These are phyloP conservation scores for Leishmania turanica DNA, from an alignment of 208 protist genomes.

Conservation along the genomic window DNA sequence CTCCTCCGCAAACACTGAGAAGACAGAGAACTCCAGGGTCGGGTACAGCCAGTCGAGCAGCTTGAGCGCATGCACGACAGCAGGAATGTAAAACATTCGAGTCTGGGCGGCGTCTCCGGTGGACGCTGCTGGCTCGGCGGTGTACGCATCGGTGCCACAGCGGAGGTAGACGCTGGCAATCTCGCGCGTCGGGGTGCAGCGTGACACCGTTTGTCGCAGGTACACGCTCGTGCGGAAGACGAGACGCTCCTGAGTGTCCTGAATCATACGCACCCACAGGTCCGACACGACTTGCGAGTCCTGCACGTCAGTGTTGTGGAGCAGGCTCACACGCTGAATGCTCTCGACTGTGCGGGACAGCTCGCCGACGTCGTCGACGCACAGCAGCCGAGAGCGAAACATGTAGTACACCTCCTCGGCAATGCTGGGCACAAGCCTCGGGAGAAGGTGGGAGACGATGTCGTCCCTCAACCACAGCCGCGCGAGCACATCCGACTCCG, in stretches of 20 bases:
- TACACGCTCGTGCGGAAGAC: constrained; percentile 85
- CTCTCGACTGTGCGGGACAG: constrained; percentile 67
- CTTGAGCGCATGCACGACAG: constrained; percentile 57
- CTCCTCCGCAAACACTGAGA: constrained; percentile 88
- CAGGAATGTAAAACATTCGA: constrained; percentile 49
- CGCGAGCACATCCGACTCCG: constrained; percentile 62
- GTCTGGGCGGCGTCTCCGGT: neutral
- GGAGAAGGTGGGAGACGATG: constrained; percentile 51
- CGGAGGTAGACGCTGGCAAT: constrained; percentile 46
- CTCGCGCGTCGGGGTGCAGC: constrained; percentile 41
- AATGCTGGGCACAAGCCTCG: constrained; percentile 58
- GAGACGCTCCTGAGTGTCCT: constrained; percentile 86
- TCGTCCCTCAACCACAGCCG: constrained; percentile 83
- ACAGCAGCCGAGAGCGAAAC: constrained; percentile 81
- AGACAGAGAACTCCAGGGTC: constrained; percentile 83
- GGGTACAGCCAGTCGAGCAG: constrained; percentile 80
- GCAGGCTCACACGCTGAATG: constrained; percentile 60
- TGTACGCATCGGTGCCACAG: constrained; percentile 26
- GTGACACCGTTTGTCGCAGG: constrained; percentile 59
- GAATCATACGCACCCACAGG: constrained; percentile 78
- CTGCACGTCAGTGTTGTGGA: constrained; percentile 30
- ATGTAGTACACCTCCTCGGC: constrained; percentile 78
- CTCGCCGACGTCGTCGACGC: constrained; percentile 76
- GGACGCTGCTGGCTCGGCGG: neutral
- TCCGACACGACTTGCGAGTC: constrained; percentile 48